phyloP scores from a whole-genome alignment of 192 early-diverging fungal genomes.

The Gorgonomyces haynaldii region DNA sequence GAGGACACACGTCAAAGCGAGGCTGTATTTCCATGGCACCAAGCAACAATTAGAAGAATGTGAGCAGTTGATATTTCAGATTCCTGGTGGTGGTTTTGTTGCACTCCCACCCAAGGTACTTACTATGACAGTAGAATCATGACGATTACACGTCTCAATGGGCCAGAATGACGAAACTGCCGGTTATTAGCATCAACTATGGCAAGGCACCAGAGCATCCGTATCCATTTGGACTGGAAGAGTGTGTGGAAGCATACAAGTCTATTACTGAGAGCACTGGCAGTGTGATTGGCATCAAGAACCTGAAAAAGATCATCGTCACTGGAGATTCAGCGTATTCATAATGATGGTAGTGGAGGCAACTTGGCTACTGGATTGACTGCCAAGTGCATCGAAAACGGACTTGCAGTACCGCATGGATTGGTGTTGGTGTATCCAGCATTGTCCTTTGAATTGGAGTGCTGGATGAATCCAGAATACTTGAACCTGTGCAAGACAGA shows the following conservation, averaged over 20 bases:
- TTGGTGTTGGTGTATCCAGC: constrained; percentile 83
- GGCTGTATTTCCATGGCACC: constrained; percentile 32
- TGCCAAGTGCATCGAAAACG: constrained; percentile 62
- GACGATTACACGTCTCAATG: constrained; percentile 72
- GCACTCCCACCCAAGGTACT: constrained; percentile 79
- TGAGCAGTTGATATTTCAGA: constrained; percentile 21
- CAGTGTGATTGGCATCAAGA: constrained; percentile 56
- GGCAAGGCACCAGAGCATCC: constrained; percentile 92
- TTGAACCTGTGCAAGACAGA: constrained; percentile 52
- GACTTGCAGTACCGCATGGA: constrained; percentile 43
- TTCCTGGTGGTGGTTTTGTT: constrained; percentile 81
- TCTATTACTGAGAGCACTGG: constrained; percentile 66
- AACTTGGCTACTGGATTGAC: constrained; percentile 70
- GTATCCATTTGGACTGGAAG: constrained; percentile 81
- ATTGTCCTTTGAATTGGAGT: constrained; percentile 80
- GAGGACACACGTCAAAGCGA: constrained; percentile 22
- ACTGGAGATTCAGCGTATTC: constrained; percentile 85
- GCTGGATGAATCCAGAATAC: constrained; percentile 69
- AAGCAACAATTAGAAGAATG: constrained; percentile 12
- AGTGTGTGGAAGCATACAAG: constrained; percentile 82
- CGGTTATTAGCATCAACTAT: constrained; percentile 78
- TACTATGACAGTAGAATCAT: no score
- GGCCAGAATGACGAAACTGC: constrained; percentile 59
- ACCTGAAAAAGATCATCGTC: constrained; percentile 61
- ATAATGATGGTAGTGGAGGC: constrained; percentile 56